Percentiles rank a stretch among this genome's conserved stretches.
These are phyloP conservation scores for Pseudogymnoascus sp. DNA, from an alignment of 2,329 filamentous ascomycete genomes.

Conservation along the genomic window DNA sequence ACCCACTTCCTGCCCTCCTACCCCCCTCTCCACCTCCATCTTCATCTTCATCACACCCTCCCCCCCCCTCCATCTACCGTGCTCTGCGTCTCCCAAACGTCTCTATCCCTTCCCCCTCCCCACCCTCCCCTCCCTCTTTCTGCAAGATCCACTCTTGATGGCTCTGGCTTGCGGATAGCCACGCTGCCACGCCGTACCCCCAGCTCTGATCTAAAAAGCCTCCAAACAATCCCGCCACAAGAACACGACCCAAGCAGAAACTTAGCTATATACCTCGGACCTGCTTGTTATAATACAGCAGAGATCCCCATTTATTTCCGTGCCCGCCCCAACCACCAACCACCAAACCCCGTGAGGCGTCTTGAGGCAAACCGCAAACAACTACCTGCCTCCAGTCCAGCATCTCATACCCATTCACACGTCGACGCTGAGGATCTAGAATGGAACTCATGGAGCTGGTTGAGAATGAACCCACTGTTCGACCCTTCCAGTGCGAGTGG, in stretches of 20 bases:
- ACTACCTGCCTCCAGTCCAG: neutral
- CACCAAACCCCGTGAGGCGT: neutral
- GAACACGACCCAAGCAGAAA: neutral
- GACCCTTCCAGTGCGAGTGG: conserved; percentile 58
- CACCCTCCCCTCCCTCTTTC: neutral
- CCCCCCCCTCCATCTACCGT: neutral
- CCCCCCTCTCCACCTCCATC: neutral
- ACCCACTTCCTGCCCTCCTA: neutral
- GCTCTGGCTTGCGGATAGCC: neutral
- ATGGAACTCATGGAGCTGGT: conserved; percentile 60
- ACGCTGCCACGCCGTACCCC: neutral
- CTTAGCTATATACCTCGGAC: neutral
- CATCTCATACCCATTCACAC: neutral
- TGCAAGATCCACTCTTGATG: neutral
- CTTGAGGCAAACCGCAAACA: neutral
- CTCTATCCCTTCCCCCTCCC: neutral
- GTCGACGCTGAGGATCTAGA: neutral
- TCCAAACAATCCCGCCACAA: neutral
- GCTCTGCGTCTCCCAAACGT: neutral
- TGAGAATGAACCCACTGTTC: conserved; percentile 52
- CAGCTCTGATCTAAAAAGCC: neutral
- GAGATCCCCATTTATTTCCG: neutral
- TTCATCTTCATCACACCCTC: neutral
- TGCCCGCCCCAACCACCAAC: neutral
- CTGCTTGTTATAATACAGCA: neutral